Conservation (phyloP, 2,329 filamentous ascomycete species). For the Diaporthe eres region DNA sequence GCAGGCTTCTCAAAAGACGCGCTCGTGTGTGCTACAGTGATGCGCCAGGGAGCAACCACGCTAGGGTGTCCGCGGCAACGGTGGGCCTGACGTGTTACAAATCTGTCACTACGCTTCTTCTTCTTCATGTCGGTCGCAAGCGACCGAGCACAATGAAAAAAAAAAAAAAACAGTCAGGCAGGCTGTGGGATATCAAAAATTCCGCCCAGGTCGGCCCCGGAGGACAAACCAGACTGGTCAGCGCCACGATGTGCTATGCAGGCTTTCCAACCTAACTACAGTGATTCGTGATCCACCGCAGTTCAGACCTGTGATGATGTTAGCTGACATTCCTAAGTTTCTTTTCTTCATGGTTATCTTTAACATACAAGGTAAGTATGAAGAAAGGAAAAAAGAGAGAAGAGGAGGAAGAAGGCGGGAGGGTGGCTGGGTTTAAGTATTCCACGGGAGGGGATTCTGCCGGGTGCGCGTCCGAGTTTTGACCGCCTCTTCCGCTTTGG, state of each 20-base stretch:
- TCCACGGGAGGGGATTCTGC: not conserved
- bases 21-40: no score
- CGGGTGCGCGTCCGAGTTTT: not conserved
- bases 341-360: no score
- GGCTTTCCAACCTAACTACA: constrained; percentile 59
- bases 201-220: constrained; percentile 65
- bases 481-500: constrained; percentile 23
- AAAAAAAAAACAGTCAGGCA: constrained; percentile 56
- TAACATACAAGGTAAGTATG: constrained; percentile 40
- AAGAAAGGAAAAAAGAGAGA: constrained; percentile 47
- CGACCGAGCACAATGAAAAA: constrained; percentile 62
- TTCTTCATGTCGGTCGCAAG: constrained; percentile 60
- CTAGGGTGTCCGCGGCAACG: no score
- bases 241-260: constrained; percentile 69
- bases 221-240: constrained; percentile 64
- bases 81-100: no score
- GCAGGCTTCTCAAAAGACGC: no score
- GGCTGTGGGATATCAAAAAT: constrained; percentile 60
- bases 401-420: constrained; percentile 42
- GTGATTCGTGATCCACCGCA: constrained; percentile 59
- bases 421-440: constrained; percentile 34
- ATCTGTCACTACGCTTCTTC: constrained; percentile 49
- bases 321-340: no score
- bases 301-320: constrained; percentile 24
- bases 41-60: no score